Evolutionary conservation across 768 basidiomycete genomes (phyloP), one percentile per base, ranked within the genome.

Genomic region (Trametes coccinea): DNA sequence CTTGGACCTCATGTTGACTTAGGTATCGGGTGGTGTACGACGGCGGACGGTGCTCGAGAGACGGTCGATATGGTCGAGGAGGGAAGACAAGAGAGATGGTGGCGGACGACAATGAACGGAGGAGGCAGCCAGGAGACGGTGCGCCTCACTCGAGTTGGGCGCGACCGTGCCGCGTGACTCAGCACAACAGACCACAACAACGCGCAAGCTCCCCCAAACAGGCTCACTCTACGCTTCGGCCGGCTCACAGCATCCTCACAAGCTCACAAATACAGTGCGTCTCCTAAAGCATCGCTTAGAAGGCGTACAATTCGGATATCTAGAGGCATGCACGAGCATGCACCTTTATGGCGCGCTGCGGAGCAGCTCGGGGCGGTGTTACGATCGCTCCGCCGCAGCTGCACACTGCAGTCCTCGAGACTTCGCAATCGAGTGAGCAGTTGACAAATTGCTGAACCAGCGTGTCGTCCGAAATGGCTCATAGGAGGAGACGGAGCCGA

Each of bases 1-100:
- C 79, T 95, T 95, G 73, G 93, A 93, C 77, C 92, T 86, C 92
- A 93, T 93, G 61, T 64, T 79, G 70, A 29, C 47, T 45, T 43
- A 11, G 49, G 17, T 34, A 33, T 8, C n/a, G 41, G 5, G 47
- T 47, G 31, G 29, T 45, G 45, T 44, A 7, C 30, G 46, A 49
- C 37, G 14, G 8, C 29, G n/a, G 44, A 29, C 22, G 44, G 34
- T 33, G 56, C 22, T 44, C 53, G 33, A 44, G 11, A 13, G 41
- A 29, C 37, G 46, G 45, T 8, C 39, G 52, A 29, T 55, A 44
- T 31, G 62, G 60, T 61, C 53, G 59, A 61, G 59, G 63, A 53
- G 31, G 7, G 63, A 54, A 49, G 60, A 34, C 48, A 62, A 52
- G 54, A 40, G 64, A 57, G 66, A 49, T 59, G 67, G 59, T 52